phyloP scores from a whole-genome alignment of 805 yeast genomes.

The Blastobotrys robertii region DNA sequence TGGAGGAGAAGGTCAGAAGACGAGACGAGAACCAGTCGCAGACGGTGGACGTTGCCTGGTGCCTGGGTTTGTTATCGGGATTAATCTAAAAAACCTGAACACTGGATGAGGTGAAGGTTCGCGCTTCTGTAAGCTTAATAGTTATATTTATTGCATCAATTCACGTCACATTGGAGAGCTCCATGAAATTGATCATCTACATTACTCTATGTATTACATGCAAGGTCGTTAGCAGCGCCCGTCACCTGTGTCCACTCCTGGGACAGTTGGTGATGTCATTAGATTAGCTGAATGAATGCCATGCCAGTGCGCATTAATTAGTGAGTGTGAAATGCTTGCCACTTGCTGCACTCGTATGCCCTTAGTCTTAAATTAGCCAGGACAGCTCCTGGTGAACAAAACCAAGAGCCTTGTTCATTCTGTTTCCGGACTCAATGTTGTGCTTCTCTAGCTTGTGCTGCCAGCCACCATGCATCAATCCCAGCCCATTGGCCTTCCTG shows the following conservation, averaged over 20 bases:
- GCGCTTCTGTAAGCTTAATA: not conserved
- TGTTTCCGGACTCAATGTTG: constrained; percentile 31
- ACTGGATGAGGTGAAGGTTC: too few species aligned
- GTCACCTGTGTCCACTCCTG: too few species aligned
- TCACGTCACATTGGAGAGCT: too few species aligned
- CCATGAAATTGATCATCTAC: too few species aligned
- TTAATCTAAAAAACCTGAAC: not conserved
- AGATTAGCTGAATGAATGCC: not conserved
- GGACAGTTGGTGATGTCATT: too few species aligned
- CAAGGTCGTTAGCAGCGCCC: too few species aligned
- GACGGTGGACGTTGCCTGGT: constrained; percentile 9
- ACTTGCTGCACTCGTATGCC: too few species aligned
- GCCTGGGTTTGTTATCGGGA: constrained; percentile 7
- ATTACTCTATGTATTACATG: too few species aligned
- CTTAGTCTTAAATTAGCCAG: constrained; percentile 15
- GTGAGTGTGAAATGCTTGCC: too few species aligned
- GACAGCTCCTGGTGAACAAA: constrained; percentile 33
- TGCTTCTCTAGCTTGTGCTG: constrained; percentile 35
- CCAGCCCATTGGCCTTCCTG: constrained; percentile 30
- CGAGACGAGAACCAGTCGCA: constrained; percentile 9
- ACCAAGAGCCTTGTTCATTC: constrained; percentile 37
- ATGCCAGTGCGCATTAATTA: not conserved
- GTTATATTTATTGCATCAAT: not conserved
- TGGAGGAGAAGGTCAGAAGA: constrained; percentile 9
- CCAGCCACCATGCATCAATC: constrained; percentile 32